Evolutionary conservation across 2,329 filamentous ascomycete genomes (phyloP), one percentile per base, ranked within the genome.

Genomic region (Aureobasidium sp.): DNA sequence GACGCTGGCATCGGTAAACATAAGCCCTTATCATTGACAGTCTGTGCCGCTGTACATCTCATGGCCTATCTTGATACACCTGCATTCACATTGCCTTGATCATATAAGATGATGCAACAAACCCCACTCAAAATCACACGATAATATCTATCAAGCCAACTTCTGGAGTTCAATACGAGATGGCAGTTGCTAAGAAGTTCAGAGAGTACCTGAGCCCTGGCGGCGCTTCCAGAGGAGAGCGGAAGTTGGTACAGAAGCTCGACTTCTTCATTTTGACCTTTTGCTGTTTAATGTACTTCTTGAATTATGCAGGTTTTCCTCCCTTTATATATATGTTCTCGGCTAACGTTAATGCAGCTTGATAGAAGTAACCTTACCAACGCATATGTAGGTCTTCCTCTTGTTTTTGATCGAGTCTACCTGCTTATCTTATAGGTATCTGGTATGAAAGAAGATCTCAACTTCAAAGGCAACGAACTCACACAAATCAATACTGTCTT

Each of bases 341-440:
- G 15, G 27, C 29, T 58, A 39, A 62, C 31, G n/a, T 39, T 7
- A 17, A 31, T 66, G 64, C 44, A 71, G 72, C 75, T 83, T 25
- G 81, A 83, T 67, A 75, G 79, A 25, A 77, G 78, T 3, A 82
- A 82, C 65, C 69, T 84, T 1, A 76, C 75, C 63, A 82, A 83
- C 73, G 81, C 81, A 57, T 83, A 83, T 68, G 80, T 83, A 11
- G 80, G 77, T 12, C 9, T 12, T 34, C 9, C 12, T 34, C 31
- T 34, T 34, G 9, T 9, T 2, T 9, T 34, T 9, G 2, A 34
- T 9, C 8, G 12, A 11, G 8, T 34, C 31, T 34, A 9, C 12
- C 8, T 34, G 12, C 31, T 34, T 34, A 34, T 34, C 2, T 34
- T 9, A 34, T 34, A 34, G 31, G 31, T 34, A 3, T 34, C 31